Base-by-base conservation (phyloP, 306 rosid species). In the Malus sylvestris region DNA sequence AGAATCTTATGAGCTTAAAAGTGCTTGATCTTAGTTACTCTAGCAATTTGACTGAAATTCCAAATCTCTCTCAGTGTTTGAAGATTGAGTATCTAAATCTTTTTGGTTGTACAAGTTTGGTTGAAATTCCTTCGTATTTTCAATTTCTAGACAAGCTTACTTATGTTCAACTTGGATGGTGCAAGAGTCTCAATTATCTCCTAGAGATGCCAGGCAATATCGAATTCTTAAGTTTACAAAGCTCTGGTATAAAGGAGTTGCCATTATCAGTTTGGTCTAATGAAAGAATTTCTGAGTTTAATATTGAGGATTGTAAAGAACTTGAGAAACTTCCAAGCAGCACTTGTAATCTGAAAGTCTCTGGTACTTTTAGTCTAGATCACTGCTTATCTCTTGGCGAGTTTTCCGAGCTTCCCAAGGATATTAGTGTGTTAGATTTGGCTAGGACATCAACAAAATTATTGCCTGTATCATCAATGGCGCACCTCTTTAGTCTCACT, bases 311-410 rank as follows among this genome's bases (percentile, higher is more conserved):
- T 1, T 78, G 77, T 22, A 0, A 0, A 40, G 0, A 16, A 2
- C 53, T 78, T 33, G 13, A 51, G 64, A 78, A 25, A 3, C 66
- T 78, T 57, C 77, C 72, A 44, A 35, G 16, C 12, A 78, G 59
- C 59, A 52, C 6, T 14, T 49, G 19, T 14, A 49, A 49, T 6
- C 42, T 63, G 66, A 35, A 71, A 64, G 32, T 22, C 19, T 65
- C 14, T 6, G 1, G 2, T 9, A 20, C 14, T 16, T 18, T 52
- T 16, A 18, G n/a, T 52, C 59, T 52, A 18, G 3, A 52, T 0
- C 10, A 8, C 22, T 53, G 59, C 22, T 19, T 3, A 53, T 53
- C 22, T 53, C 20, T 53, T 53, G 10, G 59, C 59, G 5, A 38
- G 42, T 6, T 38, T 38, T 38, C 42, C 8, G 9, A 38, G 42